phyloP scores from a whole-genome alignment of 805 yeast species.

The Candida corydali region DNA sequence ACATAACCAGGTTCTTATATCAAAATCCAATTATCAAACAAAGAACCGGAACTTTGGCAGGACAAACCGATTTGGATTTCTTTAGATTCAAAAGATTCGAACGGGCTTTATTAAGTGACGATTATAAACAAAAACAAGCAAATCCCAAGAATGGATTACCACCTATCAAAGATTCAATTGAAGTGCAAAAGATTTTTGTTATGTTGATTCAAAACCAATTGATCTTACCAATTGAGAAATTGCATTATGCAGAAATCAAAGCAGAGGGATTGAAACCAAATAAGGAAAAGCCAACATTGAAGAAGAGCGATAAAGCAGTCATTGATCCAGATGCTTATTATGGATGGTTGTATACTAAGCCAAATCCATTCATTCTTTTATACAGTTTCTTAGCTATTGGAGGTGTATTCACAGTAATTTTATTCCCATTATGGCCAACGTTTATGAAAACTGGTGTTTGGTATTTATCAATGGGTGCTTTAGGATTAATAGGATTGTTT shows the following conservation, averaged over 20 bases:
- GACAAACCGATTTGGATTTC: slow-evolving; percentile 67
- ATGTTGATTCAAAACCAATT: slow-evolving; percentile 67
- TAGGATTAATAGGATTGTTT: slow-evolving; percentile 71
- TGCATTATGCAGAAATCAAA: slow-evolving; percentile 64
- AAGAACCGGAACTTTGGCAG: slow-evolving; percentile 74
- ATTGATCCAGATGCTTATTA: slow-evolving; percentile 67
- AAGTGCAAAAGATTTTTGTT: slow-evolving; percentile 62
- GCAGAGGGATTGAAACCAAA: slow-evolving; percentile 60
- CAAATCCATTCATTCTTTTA: slow-evolving; percentile 58
- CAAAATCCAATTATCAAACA: slow-evolving; percentile 66
- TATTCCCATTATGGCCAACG: slow-evolving; percentile 94
- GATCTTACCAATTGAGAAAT: slow-evolving; percentile 70
- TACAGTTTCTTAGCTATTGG: slow-evolving; percentile 65
- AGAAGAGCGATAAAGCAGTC: slow-evolving; percentile 52
- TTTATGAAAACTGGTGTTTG: slow-evolving; percentile 88
- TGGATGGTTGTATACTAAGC: slow-evolving; percentile 77
- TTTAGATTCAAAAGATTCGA: slow-evolving; percentile 82
- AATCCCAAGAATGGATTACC: slow-evolving; percentile 42
- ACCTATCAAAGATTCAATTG: slow-evolving; percentile 43
- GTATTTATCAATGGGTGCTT: slow-evolving; percentile 74
- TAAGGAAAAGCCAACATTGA: slow-evolving; percentile 59
- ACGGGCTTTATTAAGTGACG: slow-evolving; percentile 72
- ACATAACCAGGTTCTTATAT: slow-evolving; percentile 69
- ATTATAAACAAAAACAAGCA: slow-evolving; percentile 52
- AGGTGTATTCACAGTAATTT: slow-evolving; percentile 57